Base-by-base conservation (phyloP, 2,329 filamentous ascomycete genomes). In the Aspergillus pseudoterreus region DNA sequence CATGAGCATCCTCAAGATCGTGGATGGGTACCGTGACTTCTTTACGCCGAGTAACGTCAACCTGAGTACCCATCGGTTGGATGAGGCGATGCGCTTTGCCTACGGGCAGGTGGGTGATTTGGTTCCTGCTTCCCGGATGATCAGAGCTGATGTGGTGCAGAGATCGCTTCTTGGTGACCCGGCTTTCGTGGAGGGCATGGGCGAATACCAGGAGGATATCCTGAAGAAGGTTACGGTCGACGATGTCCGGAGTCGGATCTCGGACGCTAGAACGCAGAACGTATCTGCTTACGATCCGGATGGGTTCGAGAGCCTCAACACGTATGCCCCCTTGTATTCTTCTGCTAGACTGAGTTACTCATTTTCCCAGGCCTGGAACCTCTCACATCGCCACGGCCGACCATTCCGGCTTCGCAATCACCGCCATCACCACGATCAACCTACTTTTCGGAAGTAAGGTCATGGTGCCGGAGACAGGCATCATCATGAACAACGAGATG, bases 21-120 rank as follows among this genome's bases (percentile, higher is more conserved):
- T 96, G 70, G 86, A 92, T 68, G 87, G 88, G 15, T 95, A 90
- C 63, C 72, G 81, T 0, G 69, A 74, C 35, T 84, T 92, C 44
- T 84, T 82, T 15, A 72, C 82, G 11, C 71, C 78, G 1, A 73
- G 81, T 41, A 73, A 70, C 15, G 58, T 81, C 17, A 85, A 90
- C 59, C 73, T 95, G 0, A 90, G 85, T 35, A 86, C 86, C 0
- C 94, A 97, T 71, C 83, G 88, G 12, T 80, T 96, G 57, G 84
- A 90, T 63, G 94, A 97, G 76, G 87, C 91, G 11, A 90, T 96
- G 75, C 82, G 90, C 19, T 97, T 95, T 68, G 91, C 83, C 2
- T 97, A 96, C 66, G 91, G 86, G 35, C 69, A 77, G 66, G 73
- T 75, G 57, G 36, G 57, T 44, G 11, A 15, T 22, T 22, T 33